Conservation (phyloP, 306 rosid genomes). For the Quercus robur region DNA sequence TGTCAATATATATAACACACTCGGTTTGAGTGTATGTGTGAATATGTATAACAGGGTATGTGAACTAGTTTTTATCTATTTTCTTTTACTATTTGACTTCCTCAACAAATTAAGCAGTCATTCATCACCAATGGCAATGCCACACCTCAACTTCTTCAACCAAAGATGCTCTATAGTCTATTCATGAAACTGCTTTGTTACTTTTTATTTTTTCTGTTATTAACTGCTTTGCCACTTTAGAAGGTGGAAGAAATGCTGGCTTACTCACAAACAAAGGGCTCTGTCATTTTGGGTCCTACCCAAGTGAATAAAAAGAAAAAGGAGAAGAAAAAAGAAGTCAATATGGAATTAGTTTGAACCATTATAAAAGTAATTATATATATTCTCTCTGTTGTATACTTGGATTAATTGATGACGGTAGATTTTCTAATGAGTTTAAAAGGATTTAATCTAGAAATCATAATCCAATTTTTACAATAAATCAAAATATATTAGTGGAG, state of each 20-base stretch:
- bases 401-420: background rate
- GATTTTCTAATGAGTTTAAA: background rate
- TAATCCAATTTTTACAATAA: constrained; percentile 18
- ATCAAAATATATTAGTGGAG: constrained; percentile 19
- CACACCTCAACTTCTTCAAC: too few relatives aligned
- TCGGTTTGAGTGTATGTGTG: too few relatives aligned
- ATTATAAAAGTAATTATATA: background rate
- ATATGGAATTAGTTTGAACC: background rate
- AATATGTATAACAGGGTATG: too few relatives aligned
- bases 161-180: too few relatives aligned
- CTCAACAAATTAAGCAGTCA: too few relatives aligned
- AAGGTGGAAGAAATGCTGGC: background rate
- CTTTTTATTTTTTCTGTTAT: too few relatives aligned
- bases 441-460: background rate
- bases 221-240: background rate
- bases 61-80: too few relatives aligned
- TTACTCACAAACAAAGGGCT: background rate
- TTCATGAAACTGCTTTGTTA: too few relatives aligned
- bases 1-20: too few relatives aligned
- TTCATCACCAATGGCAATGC: too few relatives aligned
- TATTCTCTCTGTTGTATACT: background rate
- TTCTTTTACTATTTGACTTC: too few relatives aligned
- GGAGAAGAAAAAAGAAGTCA: background rate
- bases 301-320: background rate
- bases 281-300: background rate